A percentile compares a stretch with the other conserved stretches of the same genome.
Evolutionary conservation across 1,284 basidiomycete species (phyloP).

Genomic region (Coniophora puteana): DNA sequence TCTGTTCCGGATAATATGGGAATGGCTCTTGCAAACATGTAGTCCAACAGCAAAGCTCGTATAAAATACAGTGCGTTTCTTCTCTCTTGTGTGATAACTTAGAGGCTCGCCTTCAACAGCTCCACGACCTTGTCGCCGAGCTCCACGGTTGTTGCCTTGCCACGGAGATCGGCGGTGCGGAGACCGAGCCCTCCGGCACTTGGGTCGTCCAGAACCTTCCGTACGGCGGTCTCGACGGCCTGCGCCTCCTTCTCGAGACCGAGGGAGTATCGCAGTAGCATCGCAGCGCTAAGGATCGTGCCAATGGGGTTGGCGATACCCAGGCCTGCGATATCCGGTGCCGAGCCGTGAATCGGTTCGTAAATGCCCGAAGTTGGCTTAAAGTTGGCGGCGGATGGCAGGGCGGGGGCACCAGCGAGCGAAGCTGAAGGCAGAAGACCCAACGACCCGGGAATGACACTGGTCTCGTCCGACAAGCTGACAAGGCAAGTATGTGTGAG

Average conservation of each 20-base stretch:
- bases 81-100: constrained; percentile 13
- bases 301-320: constrained; percentile 97
- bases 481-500: constrained; percentile 3
- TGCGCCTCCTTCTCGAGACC: constrained; percentile 81
- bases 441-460: constrained; percentile 96
- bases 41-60: not conserved
- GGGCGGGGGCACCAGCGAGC: constrained; percentile 85
- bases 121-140: constrained; percentile 86
- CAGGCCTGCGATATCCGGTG: constrained; percentile 94
- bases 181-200: constrained; percentile 75
- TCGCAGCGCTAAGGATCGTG: constrained; percentile 93
- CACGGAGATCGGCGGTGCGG: constrained; percentile 88
- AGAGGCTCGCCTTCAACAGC: constrained; percentile 66
- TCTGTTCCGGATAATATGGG: not conserved
- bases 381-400: constrained; percentile 61
- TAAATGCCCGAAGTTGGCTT: constrained; percentile 84
- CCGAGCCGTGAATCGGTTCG: constrained; percentile 95
- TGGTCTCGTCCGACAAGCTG: constrained; percentile 93
- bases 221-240: constrained; percentile 86
- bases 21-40: not conserved
- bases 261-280: constrained; percentile 94
- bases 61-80: not conserved
- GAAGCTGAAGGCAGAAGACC: constrained; percentile 96
- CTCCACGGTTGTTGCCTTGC: constrained; percentile 70
- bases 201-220: constrained; percentile 80